Evolutionary conservation across 2,329 filamentous ascomycete species (phyloP).

Genomic region (Diaporthe ampelina): DNA sequence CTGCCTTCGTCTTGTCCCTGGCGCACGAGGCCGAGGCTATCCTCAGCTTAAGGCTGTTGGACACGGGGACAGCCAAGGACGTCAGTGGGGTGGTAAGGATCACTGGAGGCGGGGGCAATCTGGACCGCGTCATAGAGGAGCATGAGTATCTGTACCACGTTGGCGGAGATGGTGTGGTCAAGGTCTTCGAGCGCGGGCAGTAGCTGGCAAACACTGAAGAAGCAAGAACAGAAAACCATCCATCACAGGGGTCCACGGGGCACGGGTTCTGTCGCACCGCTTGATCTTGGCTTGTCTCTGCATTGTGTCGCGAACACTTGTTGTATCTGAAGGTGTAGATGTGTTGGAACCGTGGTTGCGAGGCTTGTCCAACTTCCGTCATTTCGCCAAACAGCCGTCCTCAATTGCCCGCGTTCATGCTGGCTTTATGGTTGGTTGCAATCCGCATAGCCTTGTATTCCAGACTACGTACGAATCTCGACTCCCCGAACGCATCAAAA

Average conservation of each 20-base stretch:
- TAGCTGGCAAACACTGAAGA: conserved; percentile 46
- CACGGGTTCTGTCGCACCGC: neutral
- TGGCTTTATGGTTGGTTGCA: conserved; percentile 35
- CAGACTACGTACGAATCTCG: conserved; percentile 41
- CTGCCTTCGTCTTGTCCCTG: conserved; percentile 77
- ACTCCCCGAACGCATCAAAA: conserved; percentile 36
- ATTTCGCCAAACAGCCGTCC: conserved; percentile 23
- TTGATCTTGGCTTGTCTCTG: conserved; percentile 27
- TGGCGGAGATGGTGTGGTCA: conserved; percentile 81
- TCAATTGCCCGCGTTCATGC: conserved; percentile 3
- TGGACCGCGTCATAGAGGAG: conserved; percentile 59
- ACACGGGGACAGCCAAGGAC: conserved; percentile 90
- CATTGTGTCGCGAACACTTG: neutral
- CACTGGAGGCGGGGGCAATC: conserved; percentile 67
- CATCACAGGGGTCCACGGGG: conserved; percentile 20
- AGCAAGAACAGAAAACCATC: conserved; percentile 41
- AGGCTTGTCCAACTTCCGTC: neutral
- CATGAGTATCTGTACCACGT: conserved; percentile 87
- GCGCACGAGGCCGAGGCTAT: conserved; percentile 83
- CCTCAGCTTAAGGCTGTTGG: conserved; percentile 80
- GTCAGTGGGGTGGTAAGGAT: conserved; percentile 90
- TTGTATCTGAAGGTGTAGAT: conserved; percentile 5
- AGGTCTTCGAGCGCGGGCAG: conserved; percentile 87
- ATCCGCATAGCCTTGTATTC: conserved; percentile 40
- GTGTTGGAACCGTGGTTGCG: conserved; percentile 4